A percentile compares a stretch with the other conserved stretches of the same genome.
phyloP scores from a whole-genome alignment of 768 basidiomycete species.

The Aureoboletus auriporus region DNA sequence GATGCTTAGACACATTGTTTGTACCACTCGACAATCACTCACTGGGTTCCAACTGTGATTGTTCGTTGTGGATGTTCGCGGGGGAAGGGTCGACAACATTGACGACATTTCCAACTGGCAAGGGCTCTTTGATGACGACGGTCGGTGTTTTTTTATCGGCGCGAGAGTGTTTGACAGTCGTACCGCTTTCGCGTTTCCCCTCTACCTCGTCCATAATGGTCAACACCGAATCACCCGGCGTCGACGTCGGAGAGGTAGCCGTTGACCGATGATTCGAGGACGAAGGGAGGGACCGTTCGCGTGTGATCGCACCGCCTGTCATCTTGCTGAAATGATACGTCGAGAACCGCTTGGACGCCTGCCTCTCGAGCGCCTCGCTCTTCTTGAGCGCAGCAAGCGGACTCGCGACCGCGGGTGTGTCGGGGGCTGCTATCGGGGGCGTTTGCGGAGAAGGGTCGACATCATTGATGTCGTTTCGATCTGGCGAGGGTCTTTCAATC shows the following conservation, averaged over 20 bases:
- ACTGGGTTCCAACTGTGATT: too few relatives aligned
- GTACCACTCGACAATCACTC: too few relatives aligned
- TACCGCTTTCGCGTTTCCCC: slow-evolving; percentile 13
- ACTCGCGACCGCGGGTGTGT: slow-evolving; percentile 64
- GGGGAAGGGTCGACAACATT: too few relatives aligned
- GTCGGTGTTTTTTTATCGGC: too few relatives aligned
- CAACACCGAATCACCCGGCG: slow-evolving; percentile 67
- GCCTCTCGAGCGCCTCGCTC: slow-evolving; percentile 79
- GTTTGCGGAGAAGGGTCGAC: slow-evolving; percentile 30
- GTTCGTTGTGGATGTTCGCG: too few relatives aligned
- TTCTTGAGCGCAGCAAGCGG: slow-evolving; percentile 87
- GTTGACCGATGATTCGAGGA: slow-evolving; percentile 65
- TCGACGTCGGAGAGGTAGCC: slow-evolving; percentile 58
- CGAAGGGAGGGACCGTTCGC: slow-evolving; percentile 44
- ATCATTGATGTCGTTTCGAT: slow-evolving; percentile 15
- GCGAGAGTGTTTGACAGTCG: too few relatives aligned
- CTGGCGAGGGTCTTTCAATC: slow-evolving; percentile 25
- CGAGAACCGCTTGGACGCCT: slow-evolving; percentile 95
- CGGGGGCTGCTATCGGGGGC: slow-evolving; percentile 36
- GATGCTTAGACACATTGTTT: too few relatives aligned
- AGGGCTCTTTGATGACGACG: too few relatives aligned
- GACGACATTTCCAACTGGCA: too few relatives aligned
- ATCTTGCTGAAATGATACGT: slow-evolving; percentile 94
- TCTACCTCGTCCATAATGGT: slow-evolving; percentile 63
- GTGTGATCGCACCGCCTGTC: slow-evolving; percentile 51